These are phyloP conservation scores for Zymoseptoria ardabiliae DNA, from an alignment of 2,329 filamentous ascomycete species.

Conservation along the genomic window DNA sequence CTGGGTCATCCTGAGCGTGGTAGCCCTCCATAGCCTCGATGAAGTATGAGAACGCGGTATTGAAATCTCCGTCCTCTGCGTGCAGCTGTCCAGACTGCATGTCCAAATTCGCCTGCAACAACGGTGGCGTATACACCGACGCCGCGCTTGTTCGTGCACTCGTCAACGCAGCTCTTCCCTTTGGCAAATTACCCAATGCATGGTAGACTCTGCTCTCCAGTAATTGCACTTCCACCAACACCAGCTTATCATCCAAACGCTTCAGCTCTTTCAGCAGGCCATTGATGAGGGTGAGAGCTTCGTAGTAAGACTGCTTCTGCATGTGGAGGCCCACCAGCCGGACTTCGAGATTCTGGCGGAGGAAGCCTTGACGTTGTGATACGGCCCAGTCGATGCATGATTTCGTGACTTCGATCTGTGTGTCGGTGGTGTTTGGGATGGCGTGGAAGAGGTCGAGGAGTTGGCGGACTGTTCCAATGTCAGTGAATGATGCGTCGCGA, in stretches of 20 bases:
- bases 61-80: constrained; percentile 98
- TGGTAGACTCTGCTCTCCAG: constrained; percentile 97
- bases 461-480: constrained; percentile 60
- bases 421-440: constrained; percentile 90
- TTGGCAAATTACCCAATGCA: constrained; percentile 90
- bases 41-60: constrained; percentile 97
- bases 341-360: constrained; percentile 96
- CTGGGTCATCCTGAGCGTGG: constrained; percentile 79
- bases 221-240: constrained; percentile 94
- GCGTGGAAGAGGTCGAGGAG: constrained; percentile 90
- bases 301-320: constrained; percentile 95
- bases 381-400: constrained; percentile 99
- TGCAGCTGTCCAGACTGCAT: constrained; percentile 99
- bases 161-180: constrained; percentile 89
- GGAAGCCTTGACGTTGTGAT: constrained; percentile 86
- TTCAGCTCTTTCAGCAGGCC: constrained; percentile 92
- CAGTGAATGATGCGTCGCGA: neutral
- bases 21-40: constrained; percentile 98
- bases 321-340: constrained; percentile 91
- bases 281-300: constrained; percentile 94
- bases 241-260: constrained; percentile 95
- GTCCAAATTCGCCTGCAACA: constrained; percentile 90
- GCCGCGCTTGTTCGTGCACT: constrained; percentile 91
- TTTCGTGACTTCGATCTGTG: constrained; percentile 90
- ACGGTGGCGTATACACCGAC: constrained; percentile 91